phyloP scores from a whole-genome alignment of 495 filamentous ascomycete genomes.

The Penicillium fimorum region DNA sequence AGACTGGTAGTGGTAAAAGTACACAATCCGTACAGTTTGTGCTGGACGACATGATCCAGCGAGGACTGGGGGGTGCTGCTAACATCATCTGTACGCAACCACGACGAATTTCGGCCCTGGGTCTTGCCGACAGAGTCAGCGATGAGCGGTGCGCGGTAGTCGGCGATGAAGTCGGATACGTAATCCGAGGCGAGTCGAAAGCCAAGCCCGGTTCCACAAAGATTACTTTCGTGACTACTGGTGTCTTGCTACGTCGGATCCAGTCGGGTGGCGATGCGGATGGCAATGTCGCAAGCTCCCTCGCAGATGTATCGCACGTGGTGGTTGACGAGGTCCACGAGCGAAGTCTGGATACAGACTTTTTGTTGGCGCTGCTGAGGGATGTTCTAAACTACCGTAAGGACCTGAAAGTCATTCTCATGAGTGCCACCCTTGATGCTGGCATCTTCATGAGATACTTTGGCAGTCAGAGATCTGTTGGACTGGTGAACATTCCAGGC shows the following conservation, averaged over 20 bases:
- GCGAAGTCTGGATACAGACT: constrained; percentile 91
- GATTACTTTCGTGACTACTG: constrained; percentile 94
- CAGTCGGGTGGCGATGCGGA: constrained; percentile 79
- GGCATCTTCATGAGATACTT: constrained; percentile 85
- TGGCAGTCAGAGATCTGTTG: constrained; percentile 62
- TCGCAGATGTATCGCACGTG: constrained; percentile 90
- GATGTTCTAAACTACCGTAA: constrained; percentile 73
- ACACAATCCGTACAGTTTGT: constrained; percentile 97
- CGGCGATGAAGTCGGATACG: constrained; percentile 88
- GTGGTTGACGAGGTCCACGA: constrained; percentile 98
- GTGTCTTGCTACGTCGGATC: constrained; percentile 85
- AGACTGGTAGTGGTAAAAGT: constrained; percentile 95
- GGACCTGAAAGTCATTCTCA: constrained; percentile 91
- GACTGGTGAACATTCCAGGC: constrained; percentile 79
- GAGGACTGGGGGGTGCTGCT: constrained; percentile 68
- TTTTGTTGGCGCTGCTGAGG: constrained; percentile 83
- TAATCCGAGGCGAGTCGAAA: constrained; percentile 90
- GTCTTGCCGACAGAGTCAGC: constrained; percentile 89
- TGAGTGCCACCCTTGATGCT: constrained; percentile 96
- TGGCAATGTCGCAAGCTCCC: constrained; percentile 71
- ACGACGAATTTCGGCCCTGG: constrained; percentile 88
- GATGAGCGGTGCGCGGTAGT: constrained; percentile 82
- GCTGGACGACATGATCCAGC: constrained; percentile 83
- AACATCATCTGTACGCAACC: constrained; percentile 97
- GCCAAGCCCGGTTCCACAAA: constrained; percentile 65